Percentiles rank a stretch among this genome's conserved stretches.
Conservation (phyloP, 148 eudicot species). For the Tetragonia tetragonoides region DNA sequence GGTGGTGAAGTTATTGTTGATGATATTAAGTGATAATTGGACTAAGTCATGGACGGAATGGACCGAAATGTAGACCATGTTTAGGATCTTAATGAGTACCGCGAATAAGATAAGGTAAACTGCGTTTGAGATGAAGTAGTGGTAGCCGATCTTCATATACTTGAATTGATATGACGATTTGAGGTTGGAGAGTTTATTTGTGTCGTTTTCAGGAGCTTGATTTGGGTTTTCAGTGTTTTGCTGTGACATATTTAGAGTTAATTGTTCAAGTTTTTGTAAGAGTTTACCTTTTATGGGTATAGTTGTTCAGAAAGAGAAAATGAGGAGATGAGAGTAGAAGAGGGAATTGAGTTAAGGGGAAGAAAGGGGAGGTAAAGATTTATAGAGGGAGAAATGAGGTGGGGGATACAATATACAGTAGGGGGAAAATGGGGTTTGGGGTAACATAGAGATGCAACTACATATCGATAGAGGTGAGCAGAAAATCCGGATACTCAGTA, state of each 20-base stretch:
- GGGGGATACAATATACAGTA: too few species aligned
- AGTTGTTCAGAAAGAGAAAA: too few species aligned
- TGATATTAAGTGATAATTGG: slow-evolving; percentile 23
- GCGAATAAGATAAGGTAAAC: slow-evolving; percentile 35
- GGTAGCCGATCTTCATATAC: slow-evolving; percentile 47
- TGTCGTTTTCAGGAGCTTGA: neutral
- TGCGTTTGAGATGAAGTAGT: slow-evolving; percentile 40
- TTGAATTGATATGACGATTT: slow-evolving; percentile 35
- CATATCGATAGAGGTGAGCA: too few species aligned
- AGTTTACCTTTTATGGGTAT: too few species aligned
- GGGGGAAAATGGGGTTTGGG: too few species aligned
- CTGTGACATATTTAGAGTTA: slow-evolving; percentile 1
- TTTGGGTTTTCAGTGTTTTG: neutral
- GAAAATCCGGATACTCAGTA: too few species aligned
- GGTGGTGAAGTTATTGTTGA: slow-evolving; percentile 28
- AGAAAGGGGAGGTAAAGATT: too few species aligned
- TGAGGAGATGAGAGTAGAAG: too few species aligned
- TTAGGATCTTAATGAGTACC: slow-evolving; percentile 4
- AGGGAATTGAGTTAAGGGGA: too few species aligned
- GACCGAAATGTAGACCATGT: slow-evolving; percentile 24
- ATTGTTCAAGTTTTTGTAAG: neutral
- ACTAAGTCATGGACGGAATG: slow-evolving; percentile 25
- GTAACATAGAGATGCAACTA: too few species aligned
- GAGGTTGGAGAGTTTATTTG: slow-evolving; percentile 16
- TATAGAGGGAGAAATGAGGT: too few species aligned